These are phyloP conservation scores for Cairneyella variabilis DNA, from an alignment of 495 filamentous ascomycete species.

Conservation along the genomic window DNA sequence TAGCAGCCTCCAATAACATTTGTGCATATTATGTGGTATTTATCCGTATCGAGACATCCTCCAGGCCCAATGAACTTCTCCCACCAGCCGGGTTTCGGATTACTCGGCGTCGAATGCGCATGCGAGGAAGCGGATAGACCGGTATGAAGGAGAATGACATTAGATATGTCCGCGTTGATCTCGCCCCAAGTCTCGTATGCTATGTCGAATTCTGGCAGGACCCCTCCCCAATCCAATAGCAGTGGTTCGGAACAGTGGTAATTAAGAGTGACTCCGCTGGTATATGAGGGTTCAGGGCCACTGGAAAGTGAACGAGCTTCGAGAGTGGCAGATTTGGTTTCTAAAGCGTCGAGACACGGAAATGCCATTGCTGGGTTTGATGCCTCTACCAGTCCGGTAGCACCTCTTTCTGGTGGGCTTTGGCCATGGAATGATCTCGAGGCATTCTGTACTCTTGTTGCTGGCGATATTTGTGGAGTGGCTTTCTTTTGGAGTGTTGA, in stretches of 20 bases:
- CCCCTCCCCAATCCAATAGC: slow-evolving; percentile 89
- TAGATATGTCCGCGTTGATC: slow-evolving; percentile 77
- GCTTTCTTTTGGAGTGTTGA: not conserved
- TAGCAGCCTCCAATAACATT: slow-evolving; percentile 97
- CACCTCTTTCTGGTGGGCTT: not conserved
- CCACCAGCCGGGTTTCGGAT: slow-evolving; percentile 95
- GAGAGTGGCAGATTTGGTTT: slow-evolving; percentile 76
- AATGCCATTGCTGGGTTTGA: slow-evolving; percentile 93
- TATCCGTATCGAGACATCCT: slow-evolving; percentile 79
- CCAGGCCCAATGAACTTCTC: slow-evolving; percentile 97
- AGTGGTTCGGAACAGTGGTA: slow-evolving; percentile 73
- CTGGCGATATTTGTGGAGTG: slow-evolving; percentile 3
- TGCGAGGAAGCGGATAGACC: slow-evolving; percentile 95
- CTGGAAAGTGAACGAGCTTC: slow-evolving; percentile 64
- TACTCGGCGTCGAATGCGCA: slow-evolving; percentile 80
- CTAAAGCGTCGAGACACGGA: slow-evolving; percentile 89
- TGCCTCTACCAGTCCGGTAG: slow-evolving; percentile 30
- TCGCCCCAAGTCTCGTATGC: slow-evolving; percentile 94
- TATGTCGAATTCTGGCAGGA: slow-evolving; percentile 78
- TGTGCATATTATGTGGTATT: slow-evolving; percentile 91
- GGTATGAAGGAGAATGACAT: slow-evolving; percentile 89
- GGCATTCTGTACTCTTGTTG: not conserved
- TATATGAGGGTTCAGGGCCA: slow-evolving; percentile 93
- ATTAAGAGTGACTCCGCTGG: slow-evolving; percentile 71
- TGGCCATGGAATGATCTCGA: slow-evolving; percentile 1